phyloP scores from a whole-genome alignment of 2,329 filamentous ascomycete genomes.

The Pyricularia grisea region DNA sequence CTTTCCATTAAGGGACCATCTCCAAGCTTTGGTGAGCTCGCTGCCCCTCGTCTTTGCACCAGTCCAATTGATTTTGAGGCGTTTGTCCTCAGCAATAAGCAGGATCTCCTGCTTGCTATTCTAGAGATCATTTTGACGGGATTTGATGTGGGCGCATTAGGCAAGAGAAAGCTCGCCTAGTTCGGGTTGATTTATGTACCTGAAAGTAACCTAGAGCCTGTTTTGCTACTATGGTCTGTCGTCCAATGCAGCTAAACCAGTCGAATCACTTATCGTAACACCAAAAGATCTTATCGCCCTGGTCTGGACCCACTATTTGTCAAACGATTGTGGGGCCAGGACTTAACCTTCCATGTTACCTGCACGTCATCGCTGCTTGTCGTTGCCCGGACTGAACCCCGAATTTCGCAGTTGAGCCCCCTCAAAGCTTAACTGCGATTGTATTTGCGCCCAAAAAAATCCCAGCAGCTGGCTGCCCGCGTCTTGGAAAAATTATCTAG shows the following conservation, averaged over 20 bases:
- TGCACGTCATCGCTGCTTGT: background rate
- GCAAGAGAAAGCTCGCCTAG: background rate
- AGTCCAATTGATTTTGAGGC: background rate
- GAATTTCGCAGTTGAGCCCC: background rate
- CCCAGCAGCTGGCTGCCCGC: background rate
- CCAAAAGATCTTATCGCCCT: background rate
- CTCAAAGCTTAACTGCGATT: background rate
- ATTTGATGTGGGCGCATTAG: background rate
- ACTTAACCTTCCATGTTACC: background rate
- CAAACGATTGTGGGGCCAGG: background rate
- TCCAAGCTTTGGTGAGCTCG: slow-evolving; percentile 47
- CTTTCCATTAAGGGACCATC: slow-evolving; percentile 57
- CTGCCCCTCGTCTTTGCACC: slow-evolving; percentile 32
- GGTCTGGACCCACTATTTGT: background rate
- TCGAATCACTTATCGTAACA: background rate
- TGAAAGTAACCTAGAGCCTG: background rate
- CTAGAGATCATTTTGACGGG: slow-evolving; percentile 10
- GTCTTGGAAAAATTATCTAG: background rate
- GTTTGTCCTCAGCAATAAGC: slow-evolving; percentile 8
- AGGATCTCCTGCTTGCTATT: slow-evolving; percentile 6
- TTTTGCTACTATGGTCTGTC: background rate
- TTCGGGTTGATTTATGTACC: background rate
- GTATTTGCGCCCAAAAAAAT: background rate
- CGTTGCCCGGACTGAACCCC: background rate
- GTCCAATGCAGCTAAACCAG: background rate